Evolutionary conservation across 2,329 filamentous ascomycete genomes (phyloP).

Genomic region (Nothopassalora personata): DNA sequence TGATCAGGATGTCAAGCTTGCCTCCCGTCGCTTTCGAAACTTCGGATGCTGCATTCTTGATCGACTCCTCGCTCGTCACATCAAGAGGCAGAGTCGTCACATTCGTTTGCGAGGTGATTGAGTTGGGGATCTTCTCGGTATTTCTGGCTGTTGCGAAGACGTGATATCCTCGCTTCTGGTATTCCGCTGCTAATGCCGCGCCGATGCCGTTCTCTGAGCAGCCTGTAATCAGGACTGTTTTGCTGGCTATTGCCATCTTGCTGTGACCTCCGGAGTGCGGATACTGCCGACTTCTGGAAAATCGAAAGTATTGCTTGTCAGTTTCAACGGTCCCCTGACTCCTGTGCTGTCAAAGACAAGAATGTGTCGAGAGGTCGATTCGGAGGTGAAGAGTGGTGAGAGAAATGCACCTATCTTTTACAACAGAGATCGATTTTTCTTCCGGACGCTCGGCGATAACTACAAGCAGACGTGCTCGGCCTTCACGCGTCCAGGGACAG

Average conservation of each 20-base stretch:
- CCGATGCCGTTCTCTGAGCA: constrained; percentile 40
- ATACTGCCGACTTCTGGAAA: neutral
- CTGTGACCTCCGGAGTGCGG: neutral
- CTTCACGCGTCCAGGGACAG: neutral
- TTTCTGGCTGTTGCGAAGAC: constrained; percentile 16
- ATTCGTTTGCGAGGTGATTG: constrained; percentile 4
- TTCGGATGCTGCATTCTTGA: constrained; percentile 31
- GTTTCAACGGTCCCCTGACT: neutral
- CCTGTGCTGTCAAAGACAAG: neutral
- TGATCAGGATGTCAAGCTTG: constrained; percentile 36
- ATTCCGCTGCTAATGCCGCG: constrained; percentile 35
- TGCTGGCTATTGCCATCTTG: constrained; percentile 1
- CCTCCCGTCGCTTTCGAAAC: constrained; percentile 28
- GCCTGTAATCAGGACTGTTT: constrained; percentile 26
- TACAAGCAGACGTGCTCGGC: neutral
- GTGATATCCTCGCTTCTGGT: constrained; percentile 32
- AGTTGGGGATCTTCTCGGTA: constrained; percentile 27
- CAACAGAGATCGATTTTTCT: neutral
- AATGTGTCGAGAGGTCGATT: neutral
- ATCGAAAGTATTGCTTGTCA: neutral
- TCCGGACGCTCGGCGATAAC: neutral
- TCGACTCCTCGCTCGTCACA: constrained; percentile 36
- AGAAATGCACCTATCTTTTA: neutral
- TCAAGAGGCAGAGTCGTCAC: constrained; percentile 36
- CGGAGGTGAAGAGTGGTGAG: neutral